A percentile compares a stretch with the other conserved stretches of the same genome.
phyloP scores from a whole-genome alignment of 495 filamentous ascomycete genomes.

The Trichoderma orchidacearum region DNA sequence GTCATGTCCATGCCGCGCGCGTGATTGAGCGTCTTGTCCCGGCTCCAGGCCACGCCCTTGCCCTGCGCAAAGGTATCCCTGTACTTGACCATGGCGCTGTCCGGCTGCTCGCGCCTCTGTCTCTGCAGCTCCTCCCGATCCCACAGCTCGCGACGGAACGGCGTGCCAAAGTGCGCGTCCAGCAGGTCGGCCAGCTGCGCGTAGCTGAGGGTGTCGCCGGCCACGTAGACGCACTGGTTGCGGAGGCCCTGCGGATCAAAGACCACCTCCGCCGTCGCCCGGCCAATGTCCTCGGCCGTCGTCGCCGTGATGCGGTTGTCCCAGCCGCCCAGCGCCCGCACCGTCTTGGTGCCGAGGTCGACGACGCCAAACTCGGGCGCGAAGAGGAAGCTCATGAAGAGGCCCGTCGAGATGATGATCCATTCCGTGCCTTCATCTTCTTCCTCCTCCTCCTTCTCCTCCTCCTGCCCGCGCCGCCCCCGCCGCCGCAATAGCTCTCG shows the following conservation, averaged over 20 bases:
- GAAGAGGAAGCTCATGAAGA: constrained; percentile 55
- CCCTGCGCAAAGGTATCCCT: constrained; percentile 44
- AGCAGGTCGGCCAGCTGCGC: constrained; percentile 33
- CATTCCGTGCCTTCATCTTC: constrained; percentile 29
- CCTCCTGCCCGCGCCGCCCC: too few species aligned
- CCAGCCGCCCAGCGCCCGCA: constrained; percentile 42
- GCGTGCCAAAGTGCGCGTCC: constrained; percentile 21
- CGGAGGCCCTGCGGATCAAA: constrained; percentile 15
- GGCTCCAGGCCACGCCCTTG: constrained; percentile 43
- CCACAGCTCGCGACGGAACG: constrained; percentile 32
- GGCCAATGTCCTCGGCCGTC: constrained; percentile 43
- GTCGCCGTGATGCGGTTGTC: constrained; percentile 44
- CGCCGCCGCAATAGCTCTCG: constrained; percentile 36
- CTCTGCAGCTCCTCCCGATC: constrained; percentile 20
- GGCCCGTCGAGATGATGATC: constrained; percentile 45
- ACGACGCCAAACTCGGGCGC: constrained; percentile 43
- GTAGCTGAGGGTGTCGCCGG: constrained; percentile 47
- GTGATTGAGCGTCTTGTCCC: constrained; percentile 32
- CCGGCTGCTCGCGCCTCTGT: constrained; percentile 30
- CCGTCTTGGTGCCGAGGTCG: constrained; percentile 14
- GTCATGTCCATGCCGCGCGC: constrained; percentile 24
- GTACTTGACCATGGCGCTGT: constrained; percentile 41
- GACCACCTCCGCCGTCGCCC: constrained; percentile 36
- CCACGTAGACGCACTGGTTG: constrained; percentile 33
- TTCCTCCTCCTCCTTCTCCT: too few species aligned